Percentiles rank a stretch among this genome's conserved stretches.
These are phyloP conservation scores for Rhizophagus clarus DNA, from an alignment of 192 early-diverging fungal species.

Conservation along the genomic window DNA sequence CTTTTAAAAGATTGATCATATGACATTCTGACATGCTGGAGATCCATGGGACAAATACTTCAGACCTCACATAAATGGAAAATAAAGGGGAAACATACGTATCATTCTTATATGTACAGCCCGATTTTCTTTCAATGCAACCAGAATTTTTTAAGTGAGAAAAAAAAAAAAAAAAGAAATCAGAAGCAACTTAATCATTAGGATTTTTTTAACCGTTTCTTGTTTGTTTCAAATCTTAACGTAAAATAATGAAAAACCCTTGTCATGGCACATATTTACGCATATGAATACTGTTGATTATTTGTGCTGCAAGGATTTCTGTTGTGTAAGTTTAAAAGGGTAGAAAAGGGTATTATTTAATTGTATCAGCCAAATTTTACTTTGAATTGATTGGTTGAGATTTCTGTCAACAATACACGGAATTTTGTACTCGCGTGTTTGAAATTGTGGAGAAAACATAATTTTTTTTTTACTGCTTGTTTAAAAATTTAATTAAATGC, in stretches of 20 bases:
- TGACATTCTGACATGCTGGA: background rate
- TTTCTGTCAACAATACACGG: background rate
- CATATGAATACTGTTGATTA: background rate
- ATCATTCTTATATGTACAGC: background rate
- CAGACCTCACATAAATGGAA: background rate
- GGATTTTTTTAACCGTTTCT: background rate
- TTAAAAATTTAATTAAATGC: no score
- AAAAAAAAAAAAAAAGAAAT: no score
- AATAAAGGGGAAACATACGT: background rate
- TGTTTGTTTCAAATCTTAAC: constrained; percentile 1
- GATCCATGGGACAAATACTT: background rate
- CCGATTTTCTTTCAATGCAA: background rate
- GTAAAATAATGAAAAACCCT: no score
- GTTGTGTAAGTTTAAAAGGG: background rate
- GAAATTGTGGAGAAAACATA: no score
- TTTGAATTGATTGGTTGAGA: background rate
- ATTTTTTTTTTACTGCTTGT: no score
- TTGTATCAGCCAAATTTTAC: background rate
- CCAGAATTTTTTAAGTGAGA: no score
- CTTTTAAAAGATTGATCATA: background rate
- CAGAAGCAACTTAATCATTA: background rate
- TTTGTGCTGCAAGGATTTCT: background rate
- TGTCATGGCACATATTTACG: no score
- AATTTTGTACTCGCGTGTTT: background rate
- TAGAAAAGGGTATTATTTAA: background rate